Conservation (phyloP, 2,329 filamentous ascomycete genomes). For the Thelonectria olida region DNA sequence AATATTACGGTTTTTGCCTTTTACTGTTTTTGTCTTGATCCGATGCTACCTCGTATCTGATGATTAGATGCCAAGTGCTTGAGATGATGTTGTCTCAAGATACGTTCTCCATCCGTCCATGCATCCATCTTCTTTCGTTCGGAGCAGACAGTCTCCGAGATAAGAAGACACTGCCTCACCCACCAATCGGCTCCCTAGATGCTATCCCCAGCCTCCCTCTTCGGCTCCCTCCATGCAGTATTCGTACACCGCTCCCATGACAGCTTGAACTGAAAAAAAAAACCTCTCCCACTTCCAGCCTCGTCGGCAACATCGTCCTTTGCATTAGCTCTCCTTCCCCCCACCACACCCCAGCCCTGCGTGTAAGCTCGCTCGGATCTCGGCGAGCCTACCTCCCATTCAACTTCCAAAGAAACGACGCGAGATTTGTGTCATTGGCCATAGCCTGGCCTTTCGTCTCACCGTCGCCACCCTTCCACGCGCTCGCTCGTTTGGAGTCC, state of each 20-base stretch:
- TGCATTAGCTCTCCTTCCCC: not conserved
- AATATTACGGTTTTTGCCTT: constrained; percentile 16
- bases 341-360: not conserved
- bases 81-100: too few relatives aligned
- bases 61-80: not conserved
- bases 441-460: not conserved
- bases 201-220: not conserved
- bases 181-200: not conserved
- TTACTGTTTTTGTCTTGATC: not conserved
- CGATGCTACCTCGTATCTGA: not conserved
- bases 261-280: not conserved
- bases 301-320: not conserved
- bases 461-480: too few relatives aligned
- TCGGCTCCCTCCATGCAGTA: not conserved
- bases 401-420: too few relatives aligned
- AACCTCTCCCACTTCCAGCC: not conserved
- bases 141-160: not conserved
- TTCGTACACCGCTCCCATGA: not conserved
- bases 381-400: too few relatives aligned
- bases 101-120: not conserved
- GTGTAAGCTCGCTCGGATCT: constrained; percentile 4
- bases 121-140: not conserved
- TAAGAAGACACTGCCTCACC: not conserved
- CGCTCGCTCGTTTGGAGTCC: too few relatives aligned
- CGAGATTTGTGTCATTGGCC: too few relatives aligned